Evolutionary conservation across 495 filamentous ascomycete genomes (phyloP).

Genomic region (Aspergillus mulundensis): DNA sequence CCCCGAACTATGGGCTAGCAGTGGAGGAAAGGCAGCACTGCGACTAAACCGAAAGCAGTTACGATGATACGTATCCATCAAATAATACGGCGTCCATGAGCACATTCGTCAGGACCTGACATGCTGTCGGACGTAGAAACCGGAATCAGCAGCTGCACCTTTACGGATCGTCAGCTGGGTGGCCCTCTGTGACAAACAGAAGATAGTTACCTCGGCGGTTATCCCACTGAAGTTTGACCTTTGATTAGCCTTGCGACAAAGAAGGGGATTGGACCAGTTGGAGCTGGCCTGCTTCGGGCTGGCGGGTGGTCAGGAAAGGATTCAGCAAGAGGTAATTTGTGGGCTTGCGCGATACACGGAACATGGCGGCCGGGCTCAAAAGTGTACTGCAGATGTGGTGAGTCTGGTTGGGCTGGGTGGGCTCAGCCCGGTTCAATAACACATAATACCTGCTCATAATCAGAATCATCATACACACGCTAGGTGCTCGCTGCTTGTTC

Average conservation of each 20-base stretch:
- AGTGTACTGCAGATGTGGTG: not conserved
- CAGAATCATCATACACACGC: not conserved
- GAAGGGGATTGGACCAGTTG: not conserved
- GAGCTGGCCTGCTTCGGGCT: not conserved
- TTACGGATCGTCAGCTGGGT: constrained; percentile 8
- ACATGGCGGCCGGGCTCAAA: not conserved
- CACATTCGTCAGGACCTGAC: not conserved
- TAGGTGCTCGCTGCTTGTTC: not conserved
- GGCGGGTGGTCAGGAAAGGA: not conserved
- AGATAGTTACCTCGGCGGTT: not conserved
- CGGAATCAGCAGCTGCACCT: constrained; percentile 7
- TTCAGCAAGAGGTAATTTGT: not conserved
- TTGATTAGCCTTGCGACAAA: not conserved
- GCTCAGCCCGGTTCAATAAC: constrained; percentile 3
- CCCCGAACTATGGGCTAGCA: not conserved
- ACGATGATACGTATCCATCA: constrained; percentile 3
- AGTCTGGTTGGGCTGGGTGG: not conserved
- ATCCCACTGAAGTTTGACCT: not conserved
- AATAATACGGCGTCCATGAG: not conserved
- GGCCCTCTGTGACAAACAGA: not conserved
- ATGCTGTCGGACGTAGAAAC: not conserved
- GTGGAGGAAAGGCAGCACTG: not conserved
- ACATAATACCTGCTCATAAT: not conserved
- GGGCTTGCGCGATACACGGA: not conserved
- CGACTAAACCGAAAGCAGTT: not conserved